Percentiles rank a stretch among this genome's conserved stretches.
Conservation (phyloP, 2,329 filamentous ascomycete species). For the Cytospora mali region DNA sequence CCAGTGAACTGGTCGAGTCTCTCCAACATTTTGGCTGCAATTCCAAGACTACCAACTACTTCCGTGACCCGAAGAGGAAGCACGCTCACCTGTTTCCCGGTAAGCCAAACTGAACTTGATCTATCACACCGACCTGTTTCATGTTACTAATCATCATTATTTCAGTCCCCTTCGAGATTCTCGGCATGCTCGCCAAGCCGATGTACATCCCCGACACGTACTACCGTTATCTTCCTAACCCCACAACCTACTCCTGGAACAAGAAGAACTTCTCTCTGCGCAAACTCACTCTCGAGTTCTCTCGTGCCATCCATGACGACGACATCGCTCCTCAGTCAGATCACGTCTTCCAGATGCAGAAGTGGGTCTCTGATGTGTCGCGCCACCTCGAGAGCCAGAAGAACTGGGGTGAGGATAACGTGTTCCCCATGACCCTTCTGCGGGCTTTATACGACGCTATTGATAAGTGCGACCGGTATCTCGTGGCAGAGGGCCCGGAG, state of each 20-base stretch:
- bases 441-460: conserved; percentile 45
- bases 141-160: conserved; percentile 28
- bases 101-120: conserved; percentile 34
- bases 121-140: neutral
- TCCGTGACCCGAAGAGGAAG: conserved; percentile 41
- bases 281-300: conserved; percentile 46
- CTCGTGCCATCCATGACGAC: conserved; percentile 34
- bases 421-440: conserved; percentile 41
- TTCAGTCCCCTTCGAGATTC: conserved; percentile 58
- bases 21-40: conserved; percentile 57
- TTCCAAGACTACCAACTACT: conserved; percentile 52
- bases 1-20: conserved; percentile 54
- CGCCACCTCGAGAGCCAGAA: conserved; percentile 28
- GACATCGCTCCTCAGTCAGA: conserved; percentile 25
- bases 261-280: conserved; percentile 49
- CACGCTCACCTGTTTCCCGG: conserved; percentile 55
- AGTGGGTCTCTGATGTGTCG: conserved; percentile 19
- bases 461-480: conserved; percentile 46
- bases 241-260: conserved; percentile 58
- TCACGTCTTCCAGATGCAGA: conserved; percentile 26
- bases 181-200: conserved; percentile 58
- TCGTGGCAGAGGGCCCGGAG: conserved; percentile 37
- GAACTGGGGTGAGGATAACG: conserved; percentile 15
- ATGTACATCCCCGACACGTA: conserved; percentile 52
- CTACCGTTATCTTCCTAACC: conserved; percentile 60